Evolutionary conservation across 768 basidiomycete genomes (phyloP), one percentile per base, ranked within the genome.

Genomic region (Boletus huronensis): DNA sequence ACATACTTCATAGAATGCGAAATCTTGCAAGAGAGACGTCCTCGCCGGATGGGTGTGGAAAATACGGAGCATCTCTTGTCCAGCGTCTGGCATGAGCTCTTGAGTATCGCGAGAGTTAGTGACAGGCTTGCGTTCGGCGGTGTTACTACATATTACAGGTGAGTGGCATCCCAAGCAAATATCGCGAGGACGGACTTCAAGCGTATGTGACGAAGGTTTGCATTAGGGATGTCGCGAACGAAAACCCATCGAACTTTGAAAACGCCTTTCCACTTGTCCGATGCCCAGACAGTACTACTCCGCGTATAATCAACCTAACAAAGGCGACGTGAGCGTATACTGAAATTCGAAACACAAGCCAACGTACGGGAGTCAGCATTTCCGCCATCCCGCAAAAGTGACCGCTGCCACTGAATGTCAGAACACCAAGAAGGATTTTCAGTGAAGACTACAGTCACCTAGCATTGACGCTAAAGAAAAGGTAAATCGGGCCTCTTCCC

Each of bases 211-310:
- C 93, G 80, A 44, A 97, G 72, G 50, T 86, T 90, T 59, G 90
- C 82, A 64, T 95, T 95, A 25, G 93, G 93, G 47, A 93, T 93
- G 67, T 98, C 96, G 53, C 93, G 86, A 53, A 99, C 94, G 68
- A 93, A 98, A 58, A 98, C 86, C 97, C 97, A 98, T 53, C 88
- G 82, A 25, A 99, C 93, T 74, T 95, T 96, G 79, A 99, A 97
- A 49, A 98, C 93, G 23, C 97, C 97, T 72, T 99, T 98, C 97
- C 97, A 99, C 70, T 99, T 99, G 73, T 98, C 95, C 32, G 95
- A 95, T 1, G 95, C 95, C 97, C 97, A 99, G 19, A 99, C 97
- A 1, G 89, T 98, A 58, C 91, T 94, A 68, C 92, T 93, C 54
- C 88, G 82, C 6, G 90, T 88, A 70, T 98, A 95, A 69, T 98